Conservation (phyloP, 2,329 filamentous ascomycete genomes). For the Mariannaea sp. region DNA sequence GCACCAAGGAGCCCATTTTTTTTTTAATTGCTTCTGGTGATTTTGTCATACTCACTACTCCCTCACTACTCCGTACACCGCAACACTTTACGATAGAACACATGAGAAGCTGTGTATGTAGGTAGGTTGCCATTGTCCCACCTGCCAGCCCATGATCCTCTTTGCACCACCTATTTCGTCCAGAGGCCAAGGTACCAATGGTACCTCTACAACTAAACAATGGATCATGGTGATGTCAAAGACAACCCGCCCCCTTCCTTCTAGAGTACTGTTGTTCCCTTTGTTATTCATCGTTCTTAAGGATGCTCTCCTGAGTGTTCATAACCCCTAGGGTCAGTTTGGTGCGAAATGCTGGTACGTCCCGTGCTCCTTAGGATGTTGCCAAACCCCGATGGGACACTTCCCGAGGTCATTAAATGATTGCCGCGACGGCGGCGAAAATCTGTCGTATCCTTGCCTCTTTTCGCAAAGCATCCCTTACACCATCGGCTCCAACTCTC, state of each 20-base stretch:
- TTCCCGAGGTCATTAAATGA: neutral
- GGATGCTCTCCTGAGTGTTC: neutral
- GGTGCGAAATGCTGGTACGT: neutral
- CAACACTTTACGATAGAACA: too few species aligned
- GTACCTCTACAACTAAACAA: conserved; percentile 4
- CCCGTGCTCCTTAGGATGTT: neutral
- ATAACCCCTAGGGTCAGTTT: neutral
- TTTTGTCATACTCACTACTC: too few species aligned
- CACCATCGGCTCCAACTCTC: conserved; percentile 7
- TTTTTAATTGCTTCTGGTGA: too few species aligned
- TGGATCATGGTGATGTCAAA: conserved; percentile 9
- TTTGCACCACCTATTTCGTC: conserved; percentile 14
- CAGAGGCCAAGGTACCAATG: conserved; percentile 4
- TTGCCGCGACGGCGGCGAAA: neutral
- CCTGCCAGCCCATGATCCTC: neutral
- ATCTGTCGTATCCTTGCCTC: neutral
- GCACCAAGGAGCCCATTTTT: too few species aligned
- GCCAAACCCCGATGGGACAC: conserved; percentile 10
- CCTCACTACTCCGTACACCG: too few species aligned
- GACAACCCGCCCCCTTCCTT: neutral
- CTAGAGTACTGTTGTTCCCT: neutral
- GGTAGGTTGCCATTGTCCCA: too few species aligned
- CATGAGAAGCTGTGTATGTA: too few species aligned
- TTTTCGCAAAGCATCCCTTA: neutral
- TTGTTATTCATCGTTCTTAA: neutral